phyloP scores from a whole-genome alignment of 140 eudicot genomes.

The Erigeron philadelphicus region DNA sequence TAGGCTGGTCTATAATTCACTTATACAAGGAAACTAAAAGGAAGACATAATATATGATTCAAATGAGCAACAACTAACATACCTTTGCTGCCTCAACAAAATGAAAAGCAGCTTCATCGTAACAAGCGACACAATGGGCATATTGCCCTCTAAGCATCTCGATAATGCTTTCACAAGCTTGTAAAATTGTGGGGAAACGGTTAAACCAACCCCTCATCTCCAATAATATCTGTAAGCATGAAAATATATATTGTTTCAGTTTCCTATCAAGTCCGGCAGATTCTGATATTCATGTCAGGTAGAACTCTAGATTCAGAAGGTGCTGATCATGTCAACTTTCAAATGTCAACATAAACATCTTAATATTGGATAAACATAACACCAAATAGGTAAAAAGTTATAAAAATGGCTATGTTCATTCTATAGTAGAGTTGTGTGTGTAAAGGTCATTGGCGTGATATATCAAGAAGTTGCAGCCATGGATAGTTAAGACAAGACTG shows the following conservation, averaged over 20 bases:
- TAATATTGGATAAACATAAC: background rate
- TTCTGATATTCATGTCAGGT: background rate
- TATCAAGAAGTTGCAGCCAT: background rate
- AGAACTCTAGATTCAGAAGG: background rate
- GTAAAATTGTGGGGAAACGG: slow-evolving; percentile 89
- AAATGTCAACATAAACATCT: background rate
- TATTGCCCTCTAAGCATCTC: slow-evolving; percentile 97
- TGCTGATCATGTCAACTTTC: background rate
- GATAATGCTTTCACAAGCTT: slow-evolving; percentile 79
- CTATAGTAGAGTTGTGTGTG: background rate
- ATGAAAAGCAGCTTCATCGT: slow-evolving; percentile 83
- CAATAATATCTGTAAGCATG: slow-evolving; percentile 63
- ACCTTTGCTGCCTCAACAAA: slow-evolving; percentile 87
- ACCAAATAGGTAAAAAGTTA: background rate
- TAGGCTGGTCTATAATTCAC: background rate
- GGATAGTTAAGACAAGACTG: background rate
- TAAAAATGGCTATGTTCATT: background rate
- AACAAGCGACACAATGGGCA: slow-evolving; percentile 89
- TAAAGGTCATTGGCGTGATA: background rate
- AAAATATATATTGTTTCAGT: slow-evolving; percentile 8
- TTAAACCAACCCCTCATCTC: slow-evolving; percentile 77
- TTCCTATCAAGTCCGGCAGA: slow-evolving; percentile 5
- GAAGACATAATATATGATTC: background rate
- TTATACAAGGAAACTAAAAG: background rate
- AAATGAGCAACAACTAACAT: slow-evolving; percentile 2